Evolutionary conservation across 2,329 filamentous ascomycete species (phyloP).

Genomic region (Atkinsonella texensis): DNA sequence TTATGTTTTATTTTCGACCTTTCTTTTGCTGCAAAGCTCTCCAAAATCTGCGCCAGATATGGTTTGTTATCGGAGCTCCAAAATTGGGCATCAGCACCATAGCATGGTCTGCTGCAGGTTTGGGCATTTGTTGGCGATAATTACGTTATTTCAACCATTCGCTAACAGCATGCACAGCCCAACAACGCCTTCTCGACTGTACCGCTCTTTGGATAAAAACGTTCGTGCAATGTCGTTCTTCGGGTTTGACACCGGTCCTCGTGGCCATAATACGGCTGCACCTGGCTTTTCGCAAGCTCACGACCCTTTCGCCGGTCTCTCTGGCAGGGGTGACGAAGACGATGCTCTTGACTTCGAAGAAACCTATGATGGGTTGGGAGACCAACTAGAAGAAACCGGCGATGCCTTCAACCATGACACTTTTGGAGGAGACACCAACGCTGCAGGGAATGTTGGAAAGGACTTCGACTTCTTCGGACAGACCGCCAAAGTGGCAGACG

Average conservation of each 20-base stretch:
- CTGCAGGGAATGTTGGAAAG: slow-evolving; percentile 54
- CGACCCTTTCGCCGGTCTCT: slow-evolving; percentile 81
- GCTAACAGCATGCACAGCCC: neutral
- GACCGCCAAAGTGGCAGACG: slow-evolving; percentile 75
- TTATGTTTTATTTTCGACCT: slow-evolving; percentile 11
- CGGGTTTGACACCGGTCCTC: slow-evolving; percentile 60
- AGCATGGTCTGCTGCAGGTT: neutral
- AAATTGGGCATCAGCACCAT: neutral
- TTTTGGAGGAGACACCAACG: slow-evolving; percentile 44
- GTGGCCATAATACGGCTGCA: slow-evolving; percentile 50
- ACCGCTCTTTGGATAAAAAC: neutral
- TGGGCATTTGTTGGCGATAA: too few species aligned
- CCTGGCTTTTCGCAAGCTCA: slow-evolving; percentile 72
- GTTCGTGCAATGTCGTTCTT: slow-evolving; percentile 70
- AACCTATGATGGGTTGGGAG: slow-evolving; percentile 89
- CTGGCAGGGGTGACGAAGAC: slow-evolving; percentile 47
- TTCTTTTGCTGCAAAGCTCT: neutral
- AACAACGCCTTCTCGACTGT: neutral
- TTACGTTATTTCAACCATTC: too few species aligned
- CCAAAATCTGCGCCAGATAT: neutral
- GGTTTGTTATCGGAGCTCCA: neutral
- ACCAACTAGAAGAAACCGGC: slow-evolving; percentile 80
- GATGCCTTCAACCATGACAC: slow-evolving; percentile 97
- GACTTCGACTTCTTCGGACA: slow-evolving; percentile 97
- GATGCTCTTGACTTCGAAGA: slow-evolving; percentile 75